These are phyloP conservation scores for Candida suzukii DNA, from an alignment of 805 yeast genomes.

Conservation along the genomic window DNA sequence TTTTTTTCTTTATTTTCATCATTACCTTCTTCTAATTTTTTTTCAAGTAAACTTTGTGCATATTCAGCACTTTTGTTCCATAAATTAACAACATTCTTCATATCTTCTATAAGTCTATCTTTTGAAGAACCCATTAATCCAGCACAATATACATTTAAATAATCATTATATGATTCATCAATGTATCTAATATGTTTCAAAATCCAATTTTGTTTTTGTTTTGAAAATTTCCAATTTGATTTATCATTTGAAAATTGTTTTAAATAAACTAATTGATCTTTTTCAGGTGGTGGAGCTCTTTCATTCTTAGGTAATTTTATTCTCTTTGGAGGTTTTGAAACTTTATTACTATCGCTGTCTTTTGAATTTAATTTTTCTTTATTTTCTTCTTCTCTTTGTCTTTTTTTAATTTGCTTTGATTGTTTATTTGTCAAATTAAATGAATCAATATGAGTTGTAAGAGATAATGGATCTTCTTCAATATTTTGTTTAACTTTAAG, in stretches of 20 bases:
- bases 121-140: conserved; percentile 69
- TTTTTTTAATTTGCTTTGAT: conserved; percentile 32
- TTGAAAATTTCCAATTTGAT: conserved; percentile 74
- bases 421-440: conserved; percentile 34
- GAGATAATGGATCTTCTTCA: conserved; percentile 37
- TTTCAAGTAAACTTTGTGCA: conserved; percentile 33
- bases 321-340: conserved; percentile 61
- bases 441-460: conserved; percentile 36
- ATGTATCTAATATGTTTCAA: conserved; percentile 51
- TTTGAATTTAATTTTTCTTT: conserved; percentile 10
- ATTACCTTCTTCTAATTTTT: conserved; percentile 13
- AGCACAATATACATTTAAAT: conserved; percentile 43
- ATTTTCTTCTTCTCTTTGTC: conserved; percentile 14
- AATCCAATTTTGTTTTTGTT: conserved; percentile 84
- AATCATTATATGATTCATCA: conserved; percentile 44
- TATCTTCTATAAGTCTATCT: conserved; percentile 44
- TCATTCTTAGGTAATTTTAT: conserved; percentile 61
- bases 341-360: conserved; percentile 14
- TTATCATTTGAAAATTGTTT: conserved; percentile 49
- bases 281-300: conserved; percentile 67
- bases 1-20: conserved; percentile 8
- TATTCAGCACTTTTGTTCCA: conserved; percentile 51
- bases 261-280: conserved; percentile 64
- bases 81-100: conserved; percentile 35
- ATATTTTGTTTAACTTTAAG: conserved; percentile 47